Base-by-base conservation (phyloP, 495 filamentous ascomycete species). In the Achaetomiella virescens region DNA sequence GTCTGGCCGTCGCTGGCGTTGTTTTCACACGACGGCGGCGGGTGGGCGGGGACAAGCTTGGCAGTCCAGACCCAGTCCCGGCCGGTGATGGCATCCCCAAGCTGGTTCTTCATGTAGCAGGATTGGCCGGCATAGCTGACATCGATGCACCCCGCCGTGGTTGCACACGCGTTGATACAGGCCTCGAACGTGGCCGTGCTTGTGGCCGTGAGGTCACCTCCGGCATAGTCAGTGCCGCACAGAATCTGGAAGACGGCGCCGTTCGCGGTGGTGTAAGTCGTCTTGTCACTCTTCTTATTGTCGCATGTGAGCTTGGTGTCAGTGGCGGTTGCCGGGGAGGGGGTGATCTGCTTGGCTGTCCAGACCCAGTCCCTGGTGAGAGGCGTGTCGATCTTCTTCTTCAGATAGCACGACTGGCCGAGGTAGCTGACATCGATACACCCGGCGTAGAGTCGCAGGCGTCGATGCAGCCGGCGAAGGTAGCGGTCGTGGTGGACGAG, bases 51-150 rank as follows among this genome's bases (percentile, higher is more conserved):
- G n/a, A 49, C 47, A 9, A 49, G n/a, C 18, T 37, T 49, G 2
- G 47, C 47, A 2, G 29, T 24, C 47, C 31, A 49, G 5, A 49
- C 47, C 29, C 47, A 36, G 9, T 49, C 47, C 9, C 31, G 1
- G 8, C 22, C 17, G n/a, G n/a, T n/a, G 4, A 10, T 6, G 6
- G 20, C 17, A n/a, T 5, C 18, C 31, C 36, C 31, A 8, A 49
- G 17, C 18, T 37, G 14, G 18, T 37, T 36, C 43, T 55, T 55
- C 42, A 55, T 33, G 43, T 46, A 55, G 33, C 52, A 55, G n/a
- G 18, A 15, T 3, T 36, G 31, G 21, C 35, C 43, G 3, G 24
- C 33, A 22, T 41, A 55, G n/a, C 33, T 41, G 14, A 56, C 54
- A 12, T 56, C 54, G n/a, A 56, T 18, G 27, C 54, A 56, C 1